A percentile compares a stretch with the other conserved stretches of the same genome.
Conservation (phyloP, 768 basidiomycete species). For the Austroboletus eburneus region DNA sequence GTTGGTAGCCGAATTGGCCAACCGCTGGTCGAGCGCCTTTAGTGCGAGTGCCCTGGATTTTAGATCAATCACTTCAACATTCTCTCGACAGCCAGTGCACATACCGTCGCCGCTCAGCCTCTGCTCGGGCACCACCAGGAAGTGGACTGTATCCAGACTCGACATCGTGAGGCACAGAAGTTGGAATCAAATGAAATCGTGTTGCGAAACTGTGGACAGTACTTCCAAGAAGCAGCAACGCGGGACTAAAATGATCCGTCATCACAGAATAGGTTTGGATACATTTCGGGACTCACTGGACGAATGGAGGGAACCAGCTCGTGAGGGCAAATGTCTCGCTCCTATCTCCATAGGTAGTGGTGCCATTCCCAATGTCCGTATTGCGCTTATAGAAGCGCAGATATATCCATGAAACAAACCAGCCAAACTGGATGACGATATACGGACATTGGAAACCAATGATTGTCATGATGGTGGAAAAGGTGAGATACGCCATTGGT, state of each 20-base stretch:
- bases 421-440: conserved; percentile 97
- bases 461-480: conserved; percentile 82
- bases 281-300: conserved; percentile 62
- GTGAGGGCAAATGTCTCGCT: conserved; percentile 95
- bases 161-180: conserved; percentile 50
- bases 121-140: conserved; percentile 88
- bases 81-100: conserved; percentile 16
- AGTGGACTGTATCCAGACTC: conserved; percentile 74
- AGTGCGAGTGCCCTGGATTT: conserved; percentile 81
- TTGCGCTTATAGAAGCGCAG: conserved; percentile 96
- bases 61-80: conserved; percentile 6
- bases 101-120: conserved; percentile 92
- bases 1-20: conserved; percentile 55
- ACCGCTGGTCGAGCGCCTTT: conserved; percentile 91
- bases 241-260: conserved; percentile 46
- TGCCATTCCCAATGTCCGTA: conserved; percentile 57
- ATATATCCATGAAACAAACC: conserved; percentile 94
- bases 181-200: conserved; percentile 72
- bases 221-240: conserved; percentile 64
- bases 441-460: conserved; percentile 85
- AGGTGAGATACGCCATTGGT: conserved; percentile 90
- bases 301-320: conserved; percentile 94
- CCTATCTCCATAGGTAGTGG: conserved; percentile 81
- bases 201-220: conserved; percentile 62
- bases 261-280: not conserved